These are phyloP conservation scores for Chlorencoelia australis DNA, from an alignment of 2,329 filamentous ascomycete species.

Conservation along the genomic window DNA sequence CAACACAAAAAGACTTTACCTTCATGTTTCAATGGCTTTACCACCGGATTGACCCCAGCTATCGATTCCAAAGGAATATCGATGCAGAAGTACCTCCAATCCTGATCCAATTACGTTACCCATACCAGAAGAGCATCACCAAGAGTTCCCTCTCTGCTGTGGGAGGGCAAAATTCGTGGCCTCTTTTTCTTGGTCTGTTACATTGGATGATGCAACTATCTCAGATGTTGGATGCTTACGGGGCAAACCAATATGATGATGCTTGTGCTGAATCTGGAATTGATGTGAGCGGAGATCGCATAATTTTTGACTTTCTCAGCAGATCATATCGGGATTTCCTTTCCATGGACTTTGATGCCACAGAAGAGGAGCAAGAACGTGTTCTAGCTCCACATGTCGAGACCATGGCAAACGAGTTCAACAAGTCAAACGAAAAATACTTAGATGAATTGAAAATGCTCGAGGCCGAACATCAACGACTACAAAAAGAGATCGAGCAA, in stretches of 20 bases:
- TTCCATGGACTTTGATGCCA: constrained; percentile 79
- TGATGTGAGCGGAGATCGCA: constrained; percentile 80
- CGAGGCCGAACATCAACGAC: constrained; percentile 72
- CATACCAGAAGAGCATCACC: constrained; percentile 89
- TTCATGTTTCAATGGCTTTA: constrained; percentile 98
- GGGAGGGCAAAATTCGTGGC: constrained; percentile 86
- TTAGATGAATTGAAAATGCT: constrained; percentile 73
- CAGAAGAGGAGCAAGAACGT: constrained; percentile 71
- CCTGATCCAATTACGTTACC: constrained; percentile 87
- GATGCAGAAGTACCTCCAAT: constrained; percentile 91
- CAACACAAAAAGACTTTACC: constrained; percentile 97
- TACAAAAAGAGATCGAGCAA: constrained; percentile 80
- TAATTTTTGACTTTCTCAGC: constrained; percentile 88
- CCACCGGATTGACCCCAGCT: constrained; percentile 86
- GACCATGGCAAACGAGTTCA: constrained; percentile 80
- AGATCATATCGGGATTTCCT: constrained; percentile 91
- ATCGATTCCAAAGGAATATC: constrained; percentile 88
- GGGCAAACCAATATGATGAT: constrained; percentile 71
- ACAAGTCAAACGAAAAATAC: constrained; percentile 75
- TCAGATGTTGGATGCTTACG: constrained; percentile 83
- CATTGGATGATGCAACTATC: constrained; percentile 99
- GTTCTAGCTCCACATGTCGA: constrained; percentile 76
- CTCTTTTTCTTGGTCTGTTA: constrained; percentile 81
- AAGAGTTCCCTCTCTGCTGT: constrained; percentile 94
- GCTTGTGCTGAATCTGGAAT: constrained; percentile 80